Base-by-base conservation (phyloP, 2,329 filamentous ascomycete species). In the Fulvia fulva region DNA sequence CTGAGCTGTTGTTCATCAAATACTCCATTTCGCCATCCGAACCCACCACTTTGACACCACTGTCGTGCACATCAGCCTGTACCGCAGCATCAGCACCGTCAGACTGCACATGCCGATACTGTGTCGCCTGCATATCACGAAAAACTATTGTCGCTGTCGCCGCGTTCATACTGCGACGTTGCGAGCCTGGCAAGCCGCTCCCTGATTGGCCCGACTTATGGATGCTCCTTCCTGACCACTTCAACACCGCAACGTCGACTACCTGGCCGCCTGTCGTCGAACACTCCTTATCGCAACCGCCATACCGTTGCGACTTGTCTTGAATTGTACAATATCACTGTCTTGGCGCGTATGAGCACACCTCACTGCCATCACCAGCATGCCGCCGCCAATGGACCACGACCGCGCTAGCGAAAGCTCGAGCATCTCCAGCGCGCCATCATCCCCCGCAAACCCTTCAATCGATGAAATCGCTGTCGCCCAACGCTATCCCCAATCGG, bases 391-490 rank as follows among this genome's bases (percentile, higher is more conserved):
- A 43, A 41, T 53, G 22, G 26, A 53, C 22, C 41, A 57, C 8
- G 50, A 53, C 41, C 41, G 49, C n/a, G 50, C 50, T 23, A 47
- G 49, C 55, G 45, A 45, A 21, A 55, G 52, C 52, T 59, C 47
- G 19, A 54, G 51, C 57, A 59, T 55, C 34, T 59, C 52, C 32
- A 55, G 55, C 50, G 50, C 55, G 52, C 57, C 57, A 26, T 43
- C 28, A 44, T 55, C 52, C 30, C 47, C 57, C 57, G 46, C 57
- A 41, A 55, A 61, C 41, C 44, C 37, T 45, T 14, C 21, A 16
- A 34, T 26, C 21, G 53, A 59, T 32, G 46, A 45, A 16, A 57
- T 57, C 37, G 30, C 28, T 45, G 55, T 57, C 8, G 41, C 55
- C 2, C 49, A 28, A 22, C 47, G 55, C 22, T 41, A 43, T 26